Evolutionary conservation across 192 early-diverging fungal species (phyloP).

Genomic region (Entophlyctis luteolus): DNA sequence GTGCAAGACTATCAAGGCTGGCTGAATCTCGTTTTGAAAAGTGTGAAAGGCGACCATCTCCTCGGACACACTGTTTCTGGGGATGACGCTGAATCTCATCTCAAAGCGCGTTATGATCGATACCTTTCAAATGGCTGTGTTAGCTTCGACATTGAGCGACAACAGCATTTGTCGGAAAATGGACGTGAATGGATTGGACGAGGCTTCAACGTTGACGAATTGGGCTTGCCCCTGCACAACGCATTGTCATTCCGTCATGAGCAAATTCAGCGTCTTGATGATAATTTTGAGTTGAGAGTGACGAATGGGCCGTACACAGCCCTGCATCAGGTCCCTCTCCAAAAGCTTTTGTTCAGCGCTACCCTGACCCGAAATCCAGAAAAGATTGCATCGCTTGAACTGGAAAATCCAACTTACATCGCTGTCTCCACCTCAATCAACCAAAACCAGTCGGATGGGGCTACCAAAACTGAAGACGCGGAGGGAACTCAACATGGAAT

Average conservation of each 20-base stretch:
- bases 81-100: conserved; percentile 8
- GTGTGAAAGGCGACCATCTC: conserved; percentile 21
- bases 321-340: conserved; percentile 50
- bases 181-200: neutral
- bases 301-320: neutral
- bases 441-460: neutral
- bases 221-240: conserved; percentile 29
- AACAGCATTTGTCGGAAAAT: neutral
- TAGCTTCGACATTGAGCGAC: neutral
- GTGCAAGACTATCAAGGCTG: conserved; percentile 91
- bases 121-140: conserved; percentile 13
- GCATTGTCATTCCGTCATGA: conserved; percentile 22
- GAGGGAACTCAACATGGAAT: conserved; percentile 25
- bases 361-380: conserved; percentile 91
- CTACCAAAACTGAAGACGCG: conserved; percentile 40
- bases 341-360: conserved; percentile 94
- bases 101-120: conserved; percentile 10
- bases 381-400: conserved; percentile 79
- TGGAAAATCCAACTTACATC: conserved; percentile 80
- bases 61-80: neutral
- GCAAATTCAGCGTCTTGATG: conserved; percentile 10
- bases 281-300: neutral
- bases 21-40: conserved; percentile 69
- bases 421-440: conserved; percentile 44
- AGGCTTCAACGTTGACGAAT: conserved; percentile 7